phyloP scores from a whole-genome alignment of 2,329 filamentous ascomycete genomes.

The Teratosphaeria pseudoeucalypti region DNA sequence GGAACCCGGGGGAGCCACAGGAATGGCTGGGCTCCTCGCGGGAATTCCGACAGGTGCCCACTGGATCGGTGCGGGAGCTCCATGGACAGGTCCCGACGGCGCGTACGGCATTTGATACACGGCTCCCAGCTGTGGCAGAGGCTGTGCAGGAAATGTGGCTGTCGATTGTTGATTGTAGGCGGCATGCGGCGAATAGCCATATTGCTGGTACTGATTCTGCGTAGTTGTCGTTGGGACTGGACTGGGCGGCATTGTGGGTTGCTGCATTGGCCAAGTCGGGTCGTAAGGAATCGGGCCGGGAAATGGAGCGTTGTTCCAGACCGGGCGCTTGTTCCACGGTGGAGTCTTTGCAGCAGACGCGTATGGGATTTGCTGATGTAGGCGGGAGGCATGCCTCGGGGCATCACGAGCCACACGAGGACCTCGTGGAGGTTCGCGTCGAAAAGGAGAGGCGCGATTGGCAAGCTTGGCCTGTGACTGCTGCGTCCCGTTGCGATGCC shows the following conservation, averaged over 20 bases:
- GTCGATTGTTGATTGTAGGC: not conserved
- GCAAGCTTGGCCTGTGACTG: not conserved
- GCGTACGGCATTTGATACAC: not conserved
- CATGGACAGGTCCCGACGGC: slow-evolving; percentile 15
- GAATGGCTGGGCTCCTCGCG: not conserved
- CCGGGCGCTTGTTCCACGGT: not conserved
- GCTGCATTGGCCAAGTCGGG: not conserved
- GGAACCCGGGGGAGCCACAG: not conserved
- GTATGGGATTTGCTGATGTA: not conserved
- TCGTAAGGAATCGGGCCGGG: not conserved
- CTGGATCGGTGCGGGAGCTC: slow-evolving; percentile 25
- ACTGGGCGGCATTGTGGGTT: not conserved
- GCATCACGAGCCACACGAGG: not conserved
- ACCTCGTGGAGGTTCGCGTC: not conserved
- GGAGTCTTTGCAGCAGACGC: not conserved
- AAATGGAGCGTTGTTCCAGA: not conserved
- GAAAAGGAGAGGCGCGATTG: slow-evolving; percentile 2
- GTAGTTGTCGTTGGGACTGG: not conserved
- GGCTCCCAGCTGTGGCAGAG: not conserved
- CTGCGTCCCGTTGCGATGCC: not conserved
- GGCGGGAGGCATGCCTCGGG: not conserved
- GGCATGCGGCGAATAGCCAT: not conserved
- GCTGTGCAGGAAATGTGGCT: not conserved
- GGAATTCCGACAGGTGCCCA: slow-evolving; percentile 10
- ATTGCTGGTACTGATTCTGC: not conserved